Conservation (phyloP, 208 protist genomes). For the Leptomonas pyrrhocoris region DNA sequence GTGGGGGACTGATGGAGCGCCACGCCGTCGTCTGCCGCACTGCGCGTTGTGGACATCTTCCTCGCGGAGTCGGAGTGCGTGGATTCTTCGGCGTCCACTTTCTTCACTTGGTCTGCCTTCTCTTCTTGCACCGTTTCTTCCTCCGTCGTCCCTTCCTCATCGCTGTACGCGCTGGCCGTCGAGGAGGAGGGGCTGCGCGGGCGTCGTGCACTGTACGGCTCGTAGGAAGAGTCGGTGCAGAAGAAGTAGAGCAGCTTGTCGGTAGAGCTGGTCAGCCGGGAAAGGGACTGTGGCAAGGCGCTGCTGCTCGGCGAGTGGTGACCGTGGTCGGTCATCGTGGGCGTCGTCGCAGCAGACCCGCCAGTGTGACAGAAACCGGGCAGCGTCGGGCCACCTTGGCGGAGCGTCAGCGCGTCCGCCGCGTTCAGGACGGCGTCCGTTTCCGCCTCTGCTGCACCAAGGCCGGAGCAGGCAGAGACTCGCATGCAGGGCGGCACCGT, state of each 20-base stretch:
- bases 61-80: not conserved
- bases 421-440: not conserved
- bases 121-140: not conserved
- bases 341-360: not conserved
- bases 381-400: not conserved
- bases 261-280: constrained; percentile 13
- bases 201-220: not conserved
- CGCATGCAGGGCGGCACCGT: not conserved
- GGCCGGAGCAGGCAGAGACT: not conserved
- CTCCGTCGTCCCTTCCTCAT: not conserved
- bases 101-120: too few relatives aligned
- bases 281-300: constrained; percentile 11
- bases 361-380: constrained; percentile 3
- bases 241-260: constrained; percentile 16
- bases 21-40: not conserved
- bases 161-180: constrained; percentile 1
- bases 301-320: constrained; percentile 2
- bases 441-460: not conserved
- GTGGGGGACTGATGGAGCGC: not conserved
- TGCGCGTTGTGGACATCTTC: not conserved
- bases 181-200: not conserved
- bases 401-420: not conserved
- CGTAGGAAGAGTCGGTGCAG: constrained; percentile 12
- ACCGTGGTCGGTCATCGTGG: not conserved
- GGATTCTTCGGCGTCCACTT: not conserved